A percentile compares a stretch with the other conserved stretches of the same genome.
These are phyloP conservation scores for Globisporangium megalacanthum DNA, from an alignment of 352 stramenopile genomes.

Conservation along the genomic window DNA sequence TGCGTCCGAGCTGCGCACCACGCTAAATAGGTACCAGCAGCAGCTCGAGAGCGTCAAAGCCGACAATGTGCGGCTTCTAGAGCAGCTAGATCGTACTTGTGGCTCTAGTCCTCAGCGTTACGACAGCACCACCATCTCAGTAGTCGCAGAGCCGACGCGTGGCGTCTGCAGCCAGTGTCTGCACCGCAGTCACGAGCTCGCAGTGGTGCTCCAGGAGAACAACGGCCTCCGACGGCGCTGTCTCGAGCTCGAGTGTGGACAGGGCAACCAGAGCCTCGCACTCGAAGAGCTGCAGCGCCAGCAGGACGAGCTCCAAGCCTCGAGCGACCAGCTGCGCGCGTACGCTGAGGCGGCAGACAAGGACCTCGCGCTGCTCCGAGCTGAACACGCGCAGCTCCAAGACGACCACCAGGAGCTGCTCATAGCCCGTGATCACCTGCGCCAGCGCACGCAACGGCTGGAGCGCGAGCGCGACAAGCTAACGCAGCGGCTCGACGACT, in stretches of 20 bases:
- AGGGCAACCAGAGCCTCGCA: conserved; percentile 20
- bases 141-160: neutral
- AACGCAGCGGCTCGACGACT: conserved; percentile 8
- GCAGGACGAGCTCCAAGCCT: conserved; percentile 19
- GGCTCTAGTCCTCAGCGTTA: too few species aligned
- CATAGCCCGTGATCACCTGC: conserved; percentile 2
- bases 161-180: conserved; percentile 11
- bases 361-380: conserved; percentile 15
- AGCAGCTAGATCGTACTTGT: neutral
- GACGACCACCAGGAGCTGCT: conserved; percentile 1
- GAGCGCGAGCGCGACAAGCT: conserved; percentile 14
- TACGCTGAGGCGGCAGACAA: neutral
- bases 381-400: conserved; percentile 17
- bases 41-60: conserved; percentile 11
- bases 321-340: conserved; percentile 16
- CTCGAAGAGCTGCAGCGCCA: conserved; percentile 19
- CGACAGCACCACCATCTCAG: too few species aligned
- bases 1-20: conserved; percentile 15
- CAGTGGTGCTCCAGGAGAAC: conserved; percentile 1
- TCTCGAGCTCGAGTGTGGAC: conserved; percentile 31
- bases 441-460: conserved; percentile 10
- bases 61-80: conserved; percentile 20
- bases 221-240: conserved; percentile 41
- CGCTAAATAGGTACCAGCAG: conserved; percentile 21
- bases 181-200: conserved; percentile 5